Percentiles rank a stretch among this genome's conserved stretches.
phyloP scores from a whole-genome alignment of 2,329 filamentous ascomycete species.

The Botryotinia convoluta region DNA sequence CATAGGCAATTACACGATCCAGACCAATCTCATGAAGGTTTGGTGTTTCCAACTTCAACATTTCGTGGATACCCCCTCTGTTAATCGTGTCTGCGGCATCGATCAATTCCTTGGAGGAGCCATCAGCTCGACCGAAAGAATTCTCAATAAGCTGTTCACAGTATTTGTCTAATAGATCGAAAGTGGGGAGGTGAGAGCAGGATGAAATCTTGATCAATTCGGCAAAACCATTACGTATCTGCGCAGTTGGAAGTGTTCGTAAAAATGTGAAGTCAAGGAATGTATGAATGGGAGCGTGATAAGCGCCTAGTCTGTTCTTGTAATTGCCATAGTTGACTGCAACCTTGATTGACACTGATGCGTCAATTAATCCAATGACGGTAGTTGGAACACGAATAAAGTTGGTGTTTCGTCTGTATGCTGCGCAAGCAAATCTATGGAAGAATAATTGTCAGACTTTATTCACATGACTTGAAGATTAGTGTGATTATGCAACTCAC shows the following conservation, averaged over 20 bases:
- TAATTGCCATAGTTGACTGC: slow-evolving; percentile 74
- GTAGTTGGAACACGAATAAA: slow-evolving; percentile 73
- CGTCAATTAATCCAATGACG: slow-evolving; percentile 72
- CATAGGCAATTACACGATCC: slow-evolving; percentile 71
- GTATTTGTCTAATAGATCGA: slow-evolving; percentile 65
- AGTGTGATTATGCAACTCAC: slow-evolving; percentile 45
- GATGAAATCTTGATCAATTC: slow-evolving; percentile 75
- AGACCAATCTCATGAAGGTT: slow-evolving; percentile 67
- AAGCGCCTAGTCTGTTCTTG: slow-evolving; percentile 72
- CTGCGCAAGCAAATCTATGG: slow-evolving; percentile 63
- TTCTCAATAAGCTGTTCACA: slow-evolving; percentile 66
- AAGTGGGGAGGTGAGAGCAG: slow-evolving; percentile 64
- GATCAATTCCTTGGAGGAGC: slow-evolving; percentile 53
- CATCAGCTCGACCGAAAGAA: slow-evolving; percentile 61
- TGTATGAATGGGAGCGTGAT: slow-evolving; percentile 69
- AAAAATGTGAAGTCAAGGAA: slow-evolving; percentile 73
- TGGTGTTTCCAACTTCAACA: slow-evolving; percentile 70
- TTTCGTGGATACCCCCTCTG: slow-evolving; percentile 66
- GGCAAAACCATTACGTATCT: slow-evolving; percentile 71
- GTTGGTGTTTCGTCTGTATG: slow-evolving; percentile 70
- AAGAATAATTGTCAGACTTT: slow-evolving; percentile 30
- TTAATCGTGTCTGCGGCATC: slow-evolving; percentile 66
- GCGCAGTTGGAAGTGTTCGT: slow-evolving; percentile 62
- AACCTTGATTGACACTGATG: slow-evolving; percentile 75
- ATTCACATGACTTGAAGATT: slow-evolving; percentile 17